Evolutionary conservation across 2,329 filamentous ascomycete species (phyloP), one percentile per base, ranked within the genome.

Genomic region (Metarhizium anisopliae): DNA sequence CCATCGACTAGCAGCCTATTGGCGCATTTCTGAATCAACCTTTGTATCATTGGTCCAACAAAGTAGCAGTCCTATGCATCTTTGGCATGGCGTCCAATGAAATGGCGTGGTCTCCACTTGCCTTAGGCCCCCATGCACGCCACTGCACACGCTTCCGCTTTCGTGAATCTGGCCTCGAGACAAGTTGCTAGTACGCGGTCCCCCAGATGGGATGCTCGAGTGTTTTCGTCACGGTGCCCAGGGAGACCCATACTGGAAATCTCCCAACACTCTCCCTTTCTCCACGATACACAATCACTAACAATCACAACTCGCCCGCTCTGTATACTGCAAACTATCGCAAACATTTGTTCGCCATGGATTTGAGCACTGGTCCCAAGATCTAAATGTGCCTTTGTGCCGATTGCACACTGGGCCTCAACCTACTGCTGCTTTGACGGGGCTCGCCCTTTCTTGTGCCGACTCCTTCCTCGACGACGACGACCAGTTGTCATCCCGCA

Each of bases 271-370:
- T 51, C 50, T 50, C 16, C 40, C 58, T 56, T 54, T 50, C 53
- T 57, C 42, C 53, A 53, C 52, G 59, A 59, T 55, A 60, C 59
- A 57, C 55, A 38, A 57, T 55, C 53, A n/a, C 57, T 55, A 56
- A 55, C 54, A 47, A 38, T 18, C 53, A 53, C 51, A 35, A 54
- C 25, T 36, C 40, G 43, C 35, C 54, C 25, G 25, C 25, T 25
- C 3, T 25, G 25, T 25, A 25, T 25, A 4, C 25, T 25, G 25
- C 25, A 6, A 55, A 43, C 47, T 40, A 51, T 57, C 54, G 56
- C 47, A 32, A 47, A 47, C 50, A 25, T 32, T 51, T 52, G 53
- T 52, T 60, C 59, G 58, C 55, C 51, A 67, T 66, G 63, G 56
- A 50, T 43, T 53, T 47, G 47, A 58, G 25, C 35, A 53, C 58